Evolutionary conservation across 2,329 filamentous ascomycete genomes (phyloP).

Genomic region (Thielaviopsis ethacetica): DNA sequence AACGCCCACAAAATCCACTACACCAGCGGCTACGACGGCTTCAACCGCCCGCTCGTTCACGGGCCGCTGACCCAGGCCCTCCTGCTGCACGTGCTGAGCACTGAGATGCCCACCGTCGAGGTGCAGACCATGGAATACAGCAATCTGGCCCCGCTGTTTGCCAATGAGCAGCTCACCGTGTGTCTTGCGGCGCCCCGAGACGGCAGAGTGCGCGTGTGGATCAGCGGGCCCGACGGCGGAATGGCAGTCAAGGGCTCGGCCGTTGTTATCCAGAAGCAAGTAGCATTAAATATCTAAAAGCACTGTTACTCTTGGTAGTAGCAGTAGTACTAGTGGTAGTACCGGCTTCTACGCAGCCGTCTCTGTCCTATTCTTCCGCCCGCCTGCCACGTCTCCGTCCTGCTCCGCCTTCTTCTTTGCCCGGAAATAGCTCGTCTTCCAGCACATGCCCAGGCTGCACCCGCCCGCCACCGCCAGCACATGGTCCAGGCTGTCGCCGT

Average conservation of each 20-base stretch:
- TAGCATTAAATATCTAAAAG: background rate
- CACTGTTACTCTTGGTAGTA: background rate
- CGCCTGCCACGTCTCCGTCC: background rate
- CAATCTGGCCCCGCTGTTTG: constrained; percentile 70
- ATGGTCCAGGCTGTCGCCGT: constrained; percentile 23
- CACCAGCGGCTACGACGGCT: constrained; percentile 54
- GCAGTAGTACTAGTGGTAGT: background rate
- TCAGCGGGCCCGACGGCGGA: constrained; percentile 43
- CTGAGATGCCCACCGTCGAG: constrained; percentile 14
- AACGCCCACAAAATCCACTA: constrained; percentile 92
- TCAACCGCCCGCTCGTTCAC: constrained; percentile 64
- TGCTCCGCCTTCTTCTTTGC: background rate
- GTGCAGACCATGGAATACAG: constrained; percentile 54
- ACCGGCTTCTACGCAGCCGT: background rate
- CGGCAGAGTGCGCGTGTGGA: constrained; percentile 38
- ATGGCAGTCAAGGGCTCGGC: constrained; percentile 45
- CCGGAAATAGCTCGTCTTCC: constrained; percentile 10
- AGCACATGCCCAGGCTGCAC: constrained; percentile 1
- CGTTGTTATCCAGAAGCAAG: background rate
- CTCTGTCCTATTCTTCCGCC: background rate
- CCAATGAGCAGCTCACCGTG: constrained; percentile 50
- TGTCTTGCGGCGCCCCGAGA: constrained; percentile 37
- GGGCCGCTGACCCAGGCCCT: constrained; percentile 68
- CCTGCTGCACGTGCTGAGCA: constrained; percentile 36
- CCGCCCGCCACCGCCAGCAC: constrained; percentile 10